phyloP scores from a whole-genome alignment of 1,284 basidiomycete species.

The Cutaneotrichosporon mucoides region DNA sequence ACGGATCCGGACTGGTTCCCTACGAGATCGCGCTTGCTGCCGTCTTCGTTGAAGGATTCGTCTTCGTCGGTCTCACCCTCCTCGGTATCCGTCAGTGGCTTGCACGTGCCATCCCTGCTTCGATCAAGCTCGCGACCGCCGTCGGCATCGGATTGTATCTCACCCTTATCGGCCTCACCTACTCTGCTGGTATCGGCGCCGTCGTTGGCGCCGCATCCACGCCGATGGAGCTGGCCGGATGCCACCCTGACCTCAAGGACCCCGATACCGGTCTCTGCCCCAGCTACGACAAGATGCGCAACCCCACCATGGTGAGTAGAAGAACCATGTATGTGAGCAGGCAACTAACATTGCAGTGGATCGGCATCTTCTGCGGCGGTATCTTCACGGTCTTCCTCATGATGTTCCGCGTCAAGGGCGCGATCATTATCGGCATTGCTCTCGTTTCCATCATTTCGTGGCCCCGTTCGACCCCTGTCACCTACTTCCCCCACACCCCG shows the following conservation, averaged over 20 bases:
- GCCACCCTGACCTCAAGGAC: constrained; percentile 49
- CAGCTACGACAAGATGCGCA: constrained; percentile 53
- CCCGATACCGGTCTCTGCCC: constrained; percentile 57
- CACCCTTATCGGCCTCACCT: constrained; percentile 51
- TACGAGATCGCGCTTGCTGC: constrained; percentile 81
- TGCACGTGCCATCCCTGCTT: constrained; percentile 79
- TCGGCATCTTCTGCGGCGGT: constrained; percentile 85
- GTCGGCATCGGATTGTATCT: constrained; percentile 79
- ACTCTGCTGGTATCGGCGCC: constrained; percentile 66
- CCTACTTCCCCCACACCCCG: constrained; percentile 71
- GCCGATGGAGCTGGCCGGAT: constrained; percentile 77
- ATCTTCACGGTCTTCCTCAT: constrained; percentile 73
- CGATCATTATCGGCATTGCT: constrained; percentile 56
- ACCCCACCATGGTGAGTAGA: constrained; percentile 15
- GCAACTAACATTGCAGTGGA: constrained; percentile 59
- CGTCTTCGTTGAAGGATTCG: constrained; percentile 82
- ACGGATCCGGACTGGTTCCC: constrained; percentile 63
- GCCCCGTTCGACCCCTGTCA: constrained; percentile 75
- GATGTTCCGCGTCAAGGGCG: constrained; percentile 77
- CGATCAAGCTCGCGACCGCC: constrained; percentile 75
- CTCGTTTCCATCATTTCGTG: constrained; percentile 82
- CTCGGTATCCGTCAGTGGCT: constrained; percentile 87
- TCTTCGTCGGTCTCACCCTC: constrained; percentile 77
- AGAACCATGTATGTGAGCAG: background rate
- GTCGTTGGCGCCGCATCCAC: constrained; percentile 71